phyloP scores from a whole-genome alignment of 768 basidiomycete species.

The Rhodosporidiobolus sp. region DNA sequence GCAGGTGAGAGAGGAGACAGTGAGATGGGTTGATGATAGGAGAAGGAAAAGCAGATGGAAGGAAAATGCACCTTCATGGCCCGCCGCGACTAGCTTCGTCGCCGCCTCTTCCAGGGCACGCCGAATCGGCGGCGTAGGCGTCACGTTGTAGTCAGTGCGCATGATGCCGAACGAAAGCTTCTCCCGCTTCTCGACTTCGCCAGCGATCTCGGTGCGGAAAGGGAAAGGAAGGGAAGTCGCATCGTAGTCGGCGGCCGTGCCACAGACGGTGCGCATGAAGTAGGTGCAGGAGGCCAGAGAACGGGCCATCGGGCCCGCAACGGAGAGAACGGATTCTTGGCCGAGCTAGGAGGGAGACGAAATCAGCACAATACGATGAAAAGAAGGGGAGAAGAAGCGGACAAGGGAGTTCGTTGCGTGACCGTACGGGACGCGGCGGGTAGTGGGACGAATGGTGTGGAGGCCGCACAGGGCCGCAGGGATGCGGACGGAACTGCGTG shows the following conservation, averaged over 20 bases:
- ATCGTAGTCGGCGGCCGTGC: slow-evolving; percentile 66
- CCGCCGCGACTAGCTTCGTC: slow-evolving; percentile 57
- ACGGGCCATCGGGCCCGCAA: slow-evolving; percentile 16
- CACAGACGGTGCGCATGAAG: background rate
- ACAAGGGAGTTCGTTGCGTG: slow-evolving; percentile 53
- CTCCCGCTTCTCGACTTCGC: slow-evolving; percentile 40
- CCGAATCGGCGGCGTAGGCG: slow-evolving; percentile 64
- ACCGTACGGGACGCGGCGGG: slow-evolving; percentile 25
- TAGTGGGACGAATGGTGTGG: slow-evolving; percentile 48
- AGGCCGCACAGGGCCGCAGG: slow-evolving; percentile 67
- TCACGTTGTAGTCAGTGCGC: slow-evolving; percentile 61
- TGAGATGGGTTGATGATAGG: no score
- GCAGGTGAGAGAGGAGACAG: background rate
- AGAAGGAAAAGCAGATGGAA: background rate
- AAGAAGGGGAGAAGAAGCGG: slow-evolving; percentile 47
- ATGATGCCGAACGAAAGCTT: slow-evolving; percentile 59
- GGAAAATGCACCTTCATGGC: slow-evolving; percentile 59
- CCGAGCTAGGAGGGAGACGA: background rate
- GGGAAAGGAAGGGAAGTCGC: background rate
- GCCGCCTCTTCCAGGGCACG: slow-evolving; percentile 61
- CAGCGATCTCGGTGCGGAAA: background rate
- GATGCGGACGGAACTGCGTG: slow-evolving; percentile 53
- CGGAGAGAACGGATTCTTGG: background rate
- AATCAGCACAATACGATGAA: background rate
- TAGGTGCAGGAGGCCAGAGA: slow-evolving; percentile 11